Base-by-base conservation (phyloP, 208 protist genomes). In the Porcisia hertigi region DNA sequence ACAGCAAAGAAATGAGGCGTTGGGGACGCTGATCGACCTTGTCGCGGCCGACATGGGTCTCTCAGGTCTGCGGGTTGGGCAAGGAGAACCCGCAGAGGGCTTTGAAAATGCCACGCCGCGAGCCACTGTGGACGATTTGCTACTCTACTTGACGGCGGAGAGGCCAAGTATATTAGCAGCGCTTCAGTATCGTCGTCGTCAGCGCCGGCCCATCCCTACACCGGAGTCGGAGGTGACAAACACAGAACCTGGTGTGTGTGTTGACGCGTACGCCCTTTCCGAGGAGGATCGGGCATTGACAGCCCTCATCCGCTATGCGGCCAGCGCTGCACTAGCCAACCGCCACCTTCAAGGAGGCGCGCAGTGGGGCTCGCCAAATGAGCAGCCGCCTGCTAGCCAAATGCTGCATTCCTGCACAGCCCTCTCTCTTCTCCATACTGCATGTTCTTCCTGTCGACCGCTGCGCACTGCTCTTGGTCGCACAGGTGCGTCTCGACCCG, bases 301-400 rank as follows among this genome's bases (percentile, higher is more conserved):
- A 25, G n/a, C 41, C 71, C 52, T 80, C 14, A 70, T 20, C 16
- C 63, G 62, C 34, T 80, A 63, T 25, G 63, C 70, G 16, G 45
- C 76, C 45, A 58, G 39, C 36, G 69, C 57, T 20, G 60, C 47
- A 6, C 34, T 75, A 14, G 7, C 12, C 7, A 16, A 54, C 30
- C 75, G 59, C 6, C 39, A 71, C 49, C 59, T 53, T 4, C 18
- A 14, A 18, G 7, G 39, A 12, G 5, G 2, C 49, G 23, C 41
- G 36, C 16, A 20, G 36, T n/a, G 45, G n/a, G 45, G 2, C 34
- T 49, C 36, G 47, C 8, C 25, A 6, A 52, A 18, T 34, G 47
- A 12, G 43, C 11, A 2, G 45, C 14, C 45, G 11, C 30, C 65
- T 41, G 47, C 30, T 12, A 20, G 45, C 47, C 8, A n/a, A 39